phyloP scores from a whole-genome alignment of 148 eudicot species.

The Vaccinium darrowii region DNA sequence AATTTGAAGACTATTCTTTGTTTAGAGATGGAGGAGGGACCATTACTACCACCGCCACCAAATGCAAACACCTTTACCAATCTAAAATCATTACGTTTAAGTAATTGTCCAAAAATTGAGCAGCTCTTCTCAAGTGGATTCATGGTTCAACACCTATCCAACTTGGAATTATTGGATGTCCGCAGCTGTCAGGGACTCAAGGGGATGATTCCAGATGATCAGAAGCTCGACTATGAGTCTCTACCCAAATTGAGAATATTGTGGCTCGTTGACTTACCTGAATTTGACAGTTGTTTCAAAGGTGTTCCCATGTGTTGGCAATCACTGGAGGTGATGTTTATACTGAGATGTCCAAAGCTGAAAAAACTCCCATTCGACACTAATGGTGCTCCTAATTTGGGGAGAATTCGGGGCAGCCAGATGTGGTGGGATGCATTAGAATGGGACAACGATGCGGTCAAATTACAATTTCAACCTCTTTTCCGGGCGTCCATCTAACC shows the following conservation, averaged over 20 bases:
- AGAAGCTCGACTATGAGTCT: background rate
- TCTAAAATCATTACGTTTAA: background rate
- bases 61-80: background rate
- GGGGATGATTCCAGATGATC: background rate
- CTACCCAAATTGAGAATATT: background rate
- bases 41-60: background rate
- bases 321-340: background rate
- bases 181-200: background rate
- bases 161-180: background rate
- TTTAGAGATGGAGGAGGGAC: background rate
- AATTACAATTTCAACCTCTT: too few relatives aligned
- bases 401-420: background rate
- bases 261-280: background rate
- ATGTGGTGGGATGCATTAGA: slow-evolving; percentile 1
- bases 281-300: background rate
- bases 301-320: background rate
- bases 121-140: slow-evolving; percentile 11
- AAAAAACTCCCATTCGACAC: background rate
- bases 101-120: background rate
- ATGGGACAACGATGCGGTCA: background rate
- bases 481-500: too few relatives aligned
- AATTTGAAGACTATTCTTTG: background rate
- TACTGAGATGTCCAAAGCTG: background rate
- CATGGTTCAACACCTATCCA: background rate
- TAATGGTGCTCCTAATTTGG: background rate